These are phyloP conservation scores for Cairneyella variabilis DNA, from an alignment of 495 filamentous ascomycete species.

Conservation along the genomic window DNA sequence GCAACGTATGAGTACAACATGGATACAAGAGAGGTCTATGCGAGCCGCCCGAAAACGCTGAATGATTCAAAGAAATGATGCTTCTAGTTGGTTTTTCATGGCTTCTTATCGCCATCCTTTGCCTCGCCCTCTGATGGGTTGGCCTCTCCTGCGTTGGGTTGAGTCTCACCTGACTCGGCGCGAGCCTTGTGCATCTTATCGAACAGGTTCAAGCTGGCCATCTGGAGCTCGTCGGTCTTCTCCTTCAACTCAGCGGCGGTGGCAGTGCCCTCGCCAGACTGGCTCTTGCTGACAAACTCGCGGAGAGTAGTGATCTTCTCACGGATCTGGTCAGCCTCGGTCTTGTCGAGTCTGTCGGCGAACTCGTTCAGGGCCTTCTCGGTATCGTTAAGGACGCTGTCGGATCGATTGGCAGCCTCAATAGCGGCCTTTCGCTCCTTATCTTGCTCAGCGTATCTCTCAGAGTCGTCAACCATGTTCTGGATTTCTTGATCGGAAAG, in stretches of 20 bases:
- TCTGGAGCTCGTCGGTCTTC: constrained; percentile 97
- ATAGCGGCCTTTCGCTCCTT: constrained; percentile 96
- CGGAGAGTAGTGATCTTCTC: constrained; percentile 90
- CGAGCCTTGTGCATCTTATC: constrained; percentile 99
- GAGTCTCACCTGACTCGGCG: constrained; percentile 53
- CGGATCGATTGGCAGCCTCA: constrained; percentile 93
- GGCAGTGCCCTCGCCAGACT: constrained; percentile 81
- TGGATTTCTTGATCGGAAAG: constrained; percentile 93
- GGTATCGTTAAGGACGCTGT: constrained; percentile 94
- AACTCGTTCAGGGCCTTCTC: constrained; percentile 98
- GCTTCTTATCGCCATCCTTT: constrained; percentile 63
- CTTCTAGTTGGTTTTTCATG: constrained; percentile 30
- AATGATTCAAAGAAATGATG: constrained; percentile 13
- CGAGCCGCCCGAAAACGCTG: constrained; percentile 22
- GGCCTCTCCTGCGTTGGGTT: constrained; percentile 39
- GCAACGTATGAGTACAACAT: constrained; percentile 28
- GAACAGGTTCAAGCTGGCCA: constrained; percentile 91
- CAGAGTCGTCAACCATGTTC: constrained; percentile 94
- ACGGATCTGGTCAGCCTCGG: constrained; percentile 83
- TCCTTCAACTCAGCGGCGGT: constrained; percentile 91
- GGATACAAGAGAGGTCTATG: constrained; percentile 25
- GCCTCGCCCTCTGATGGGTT: constrained; percentile 45
- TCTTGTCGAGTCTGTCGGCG: constrained; percentile 93
- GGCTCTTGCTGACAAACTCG: constrained; percentile 90
- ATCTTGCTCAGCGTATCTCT: constrained; percentile 91